Base-by-base conservation (phyloP, 2,329 filamentous ascomycete species). In the Cercospora sesami region DNA sequence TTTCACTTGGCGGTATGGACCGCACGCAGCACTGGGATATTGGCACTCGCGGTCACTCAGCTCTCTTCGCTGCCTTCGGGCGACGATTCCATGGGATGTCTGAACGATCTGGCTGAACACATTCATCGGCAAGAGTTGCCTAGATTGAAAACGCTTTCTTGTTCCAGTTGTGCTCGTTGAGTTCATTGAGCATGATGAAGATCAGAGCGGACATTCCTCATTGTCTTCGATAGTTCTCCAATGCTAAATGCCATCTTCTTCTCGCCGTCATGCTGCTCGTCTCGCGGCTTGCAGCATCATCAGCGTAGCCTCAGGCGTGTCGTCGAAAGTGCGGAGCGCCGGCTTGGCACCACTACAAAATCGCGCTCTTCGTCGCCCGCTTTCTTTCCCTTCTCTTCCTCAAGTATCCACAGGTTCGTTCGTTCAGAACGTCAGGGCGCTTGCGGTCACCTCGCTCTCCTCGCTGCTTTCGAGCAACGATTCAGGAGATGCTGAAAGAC, bases 61-160 rank as follows among this genome's bases (percentile, higher is more conserved):
- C 55, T 59, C 55, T 59, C 48, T 30, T 55, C 55, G 55, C n/a
- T 33, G 55, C 31, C 55, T 23, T 36, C n/a, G 30, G 55, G 31
- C 55, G 9, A 36, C 55, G 31, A 31, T 23, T 16, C 18, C 30
- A 36, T 59, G 55, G 36, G 55, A 59, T 14, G 55, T 36, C 18
- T 36, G 55, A 36, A 59, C 55, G 55, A 59, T 8, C 55, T 59
- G 55, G 55, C 55, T 59, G 55, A 30, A 59, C 30, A 59, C 18
- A 7, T 59, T 36, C 55, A 59, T 59, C 55, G 36, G 55, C 55
- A 6, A 18, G 55, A 59, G 55, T 59, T 23, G 55, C 30, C 55
- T 59, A 36, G n/a, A 59, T 59, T 16, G 9, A 36, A 59, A 10
- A 21, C 30, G n/a, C 28, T 58, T 58, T 57, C 23, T 33, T 16